Percentiles rank a stretch among this genome's conserved stretches.
Conservation (phyloP, 73 alveolate genomes). For the Tetrahymena malaccensis region DNA sequence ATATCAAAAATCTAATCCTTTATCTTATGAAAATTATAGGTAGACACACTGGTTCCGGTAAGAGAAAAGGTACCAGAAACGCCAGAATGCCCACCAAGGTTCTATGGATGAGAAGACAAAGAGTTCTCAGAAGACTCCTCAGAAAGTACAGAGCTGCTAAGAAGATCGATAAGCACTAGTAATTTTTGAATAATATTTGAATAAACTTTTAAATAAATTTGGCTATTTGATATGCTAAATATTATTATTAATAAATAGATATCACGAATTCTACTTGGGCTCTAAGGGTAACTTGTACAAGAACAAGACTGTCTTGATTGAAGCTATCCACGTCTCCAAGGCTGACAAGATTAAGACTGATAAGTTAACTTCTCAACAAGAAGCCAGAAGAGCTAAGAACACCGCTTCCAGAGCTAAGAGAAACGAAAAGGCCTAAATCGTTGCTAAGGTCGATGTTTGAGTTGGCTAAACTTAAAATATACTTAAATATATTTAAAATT, state of each 20-base stretch:
- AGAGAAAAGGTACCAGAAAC: slow-evolving; percentile 93
- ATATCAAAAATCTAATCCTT: not conserved
- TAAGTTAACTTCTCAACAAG: slow-evolving; percentile 25
- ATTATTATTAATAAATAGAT: slow-evolving; percentile 20
- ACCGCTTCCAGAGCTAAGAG: slow-evolving; percentile 24
- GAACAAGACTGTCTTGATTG: slow-evolving; percentile 93
- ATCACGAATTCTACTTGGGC: slow-evolving; percentile 90
- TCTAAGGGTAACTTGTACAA: slow-evolving; percentile 96
- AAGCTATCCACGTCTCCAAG: slow-evolving; percentile 90
- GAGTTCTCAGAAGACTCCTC: slow-evolving; percentile 96
- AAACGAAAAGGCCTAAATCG: slow-evolving; percentile 2
- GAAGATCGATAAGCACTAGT: slow-evolving; percentile 90
- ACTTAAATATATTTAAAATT: not conserved
- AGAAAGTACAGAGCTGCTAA: slow-evolving; percentile 91
- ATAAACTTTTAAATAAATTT: not conserved
- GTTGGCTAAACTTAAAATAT: not conserved
- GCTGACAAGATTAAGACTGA: slow-evolving; percentile 39
- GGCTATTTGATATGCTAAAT: not conserved
- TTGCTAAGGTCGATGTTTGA: slow-evolving; percentile 1
- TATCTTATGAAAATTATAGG: slow-evolving; percentile 16
- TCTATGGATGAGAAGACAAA: slow-evolving; percentile 95
- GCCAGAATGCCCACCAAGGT: slow-evolving; percentile 98
- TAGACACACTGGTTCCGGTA: slow-evolving; percentile 97
- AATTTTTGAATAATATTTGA: not conserved
- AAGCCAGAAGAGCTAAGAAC: slow-evolving; percentile 45